These are phyloP conservation scores for Hypoxylon fragiforme DNA, from an alignment of 495 filamentous ascomycete species.

Conservation along the genomic window DNA sequence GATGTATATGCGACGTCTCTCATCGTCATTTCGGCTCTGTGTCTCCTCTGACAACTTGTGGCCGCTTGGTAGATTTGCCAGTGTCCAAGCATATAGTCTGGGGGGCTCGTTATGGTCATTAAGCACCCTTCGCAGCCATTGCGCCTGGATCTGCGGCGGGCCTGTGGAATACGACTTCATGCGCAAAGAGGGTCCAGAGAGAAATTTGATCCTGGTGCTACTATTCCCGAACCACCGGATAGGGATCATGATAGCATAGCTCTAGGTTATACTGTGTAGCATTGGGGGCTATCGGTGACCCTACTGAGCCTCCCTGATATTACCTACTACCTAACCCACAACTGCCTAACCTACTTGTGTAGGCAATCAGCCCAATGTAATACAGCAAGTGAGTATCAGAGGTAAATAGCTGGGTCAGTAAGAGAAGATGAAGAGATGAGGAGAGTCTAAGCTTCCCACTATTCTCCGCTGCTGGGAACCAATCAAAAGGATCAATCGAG, in stretches of 20 bases:
- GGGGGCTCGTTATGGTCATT: conserved; percentile 29
- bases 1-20: conserved; percentile 42
- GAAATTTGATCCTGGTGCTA: not conserved
- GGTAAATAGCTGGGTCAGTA: too few relatives aligned
- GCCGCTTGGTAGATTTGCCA: conserved; percentile 21
- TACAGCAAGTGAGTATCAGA: too few relatives aligned
- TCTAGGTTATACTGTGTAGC: not conserved
- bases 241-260: conserved; percentile 1
- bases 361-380: too few relatives aligned
- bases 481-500: conserved; percentile 5
- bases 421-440: too few relatives aligned
- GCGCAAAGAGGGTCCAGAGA: not conserved
- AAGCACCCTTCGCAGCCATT: conserved; percentile 29
- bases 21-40: conserved; percentile 1
- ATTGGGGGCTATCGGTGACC: not conserved
- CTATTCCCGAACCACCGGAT: conserved; percentile 5
- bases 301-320: too few relatives aligned
- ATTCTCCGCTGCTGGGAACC: not conserved
- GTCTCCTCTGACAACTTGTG: not conserved
- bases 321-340: too few relatives aligned
- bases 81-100: conserved; percentile 41
- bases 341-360: too few relatives aligned
- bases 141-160: conserved; percentile 6
- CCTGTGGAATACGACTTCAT: not conserved
- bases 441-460: not conserved